Conservation (phyloP, 2,329 filamentous ascomycete species). For the Claviceps sp. region DNA sequence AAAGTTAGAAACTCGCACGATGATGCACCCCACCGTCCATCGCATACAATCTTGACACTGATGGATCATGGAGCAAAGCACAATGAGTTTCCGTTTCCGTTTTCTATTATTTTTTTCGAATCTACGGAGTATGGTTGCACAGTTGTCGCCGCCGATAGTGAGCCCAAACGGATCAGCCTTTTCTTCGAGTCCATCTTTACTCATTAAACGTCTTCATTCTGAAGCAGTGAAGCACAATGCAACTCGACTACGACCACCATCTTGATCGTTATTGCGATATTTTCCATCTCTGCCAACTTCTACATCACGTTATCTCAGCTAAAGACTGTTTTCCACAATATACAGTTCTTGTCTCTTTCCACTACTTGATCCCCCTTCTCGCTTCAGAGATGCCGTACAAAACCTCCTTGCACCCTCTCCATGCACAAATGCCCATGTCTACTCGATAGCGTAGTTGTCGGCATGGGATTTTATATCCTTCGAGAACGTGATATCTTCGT, state of each 20-base stretch:
- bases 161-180: background rate
- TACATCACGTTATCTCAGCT: background rate
- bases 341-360: background rate
- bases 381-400: background rate
- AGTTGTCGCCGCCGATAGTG: background rate
- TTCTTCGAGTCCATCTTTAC: background rate
- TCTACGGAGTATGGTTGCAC: background rate
- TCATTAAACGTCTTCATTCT: background rate
- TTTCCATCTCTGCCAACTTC: background rate
- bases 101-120: background rate
- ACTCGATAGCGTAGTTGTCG: conserved; percentile 67
- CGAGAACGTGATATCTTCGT: conserved; percentile 68
- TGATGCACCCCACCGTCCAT: background rate
- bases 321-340: background rate
- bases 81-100: background rate
- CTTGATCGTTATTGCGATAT: background rate
- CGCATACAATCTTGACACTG: background rate
- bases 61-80: background rate
- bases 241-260: background rate
- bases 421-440: conserved; percentile 14
- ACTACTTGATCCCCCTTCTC: background rate
- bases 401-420: background rate
- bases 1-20: background rate
- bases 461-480: conserved; percentile 69
- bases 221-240: background rate